Conservation (phyloP, 176 grass and related monocot species). For the Tillandsia fasciculata region DNA sequence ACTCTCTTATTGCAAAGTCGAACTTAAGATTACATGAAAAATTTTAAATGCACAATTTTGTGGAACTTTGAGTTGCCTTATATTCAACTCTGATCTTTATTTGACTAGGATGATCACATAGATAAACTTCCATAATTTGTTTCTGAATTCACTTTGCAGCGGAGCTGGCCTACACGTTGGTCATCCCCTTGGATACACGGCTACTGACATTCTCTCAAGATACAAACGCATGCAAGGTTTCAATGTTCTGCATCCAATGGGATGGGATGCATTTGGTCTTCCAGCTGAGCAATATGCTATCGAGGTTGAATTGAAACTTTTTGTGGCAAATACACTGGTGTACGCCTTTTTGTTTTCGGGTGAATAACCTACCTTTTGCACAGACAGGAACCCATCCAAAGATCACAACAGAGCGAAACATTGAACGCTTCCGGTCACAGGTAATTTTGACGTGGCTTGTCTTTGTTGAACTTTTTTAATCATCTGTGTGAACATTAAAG, state of each 20-base stretch:
- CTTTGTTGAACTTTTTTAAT: neutral
- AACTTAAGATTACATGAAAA: neutral
- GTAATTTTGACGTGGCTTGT: constrained; percentile 21
- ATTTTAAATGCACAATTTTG: neutral
- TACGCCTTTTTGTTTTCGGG: neutral
- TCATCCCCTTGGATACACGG: constrained; percentile 84
- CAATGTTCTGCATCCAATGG: constrained; percentile 97
- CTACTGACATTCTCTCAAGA: constrained; percentile 77
- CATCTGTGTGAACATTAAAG: neutral
- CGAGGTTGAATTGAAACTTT: constrained; percentile 34
- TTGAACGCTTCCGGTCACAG: constrained; percentile 65
- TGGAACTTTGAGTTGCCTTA: neutral
- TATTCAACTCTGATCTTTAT: neutral
- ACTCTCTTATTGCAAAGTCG: neutral
- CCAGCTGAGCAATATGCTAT: constrained; percentile 96
- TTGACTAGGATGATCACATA: neutral
- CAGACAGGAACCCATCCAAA: constrained; percentile 96
- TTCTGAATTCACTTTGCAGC: constrained; percentile 22
- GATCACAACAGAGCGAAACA: constrained; percentile 69
- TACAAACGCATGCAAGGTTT: constrained; percentile 95
- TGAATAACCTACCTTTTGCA: constrained; percentile 11
- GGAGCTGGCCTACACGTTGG: constrained; percentile 87
- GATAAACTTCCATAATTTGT: neutral
- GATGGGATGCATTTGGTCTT: constrained; percentile 96
- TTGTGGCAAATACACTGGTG: neutral